These are phyloP conservation scores for Malassezia restricta DNA, from an alignment of 1,284 basidiomycete species.

Conservation along the genomic window DNA sequence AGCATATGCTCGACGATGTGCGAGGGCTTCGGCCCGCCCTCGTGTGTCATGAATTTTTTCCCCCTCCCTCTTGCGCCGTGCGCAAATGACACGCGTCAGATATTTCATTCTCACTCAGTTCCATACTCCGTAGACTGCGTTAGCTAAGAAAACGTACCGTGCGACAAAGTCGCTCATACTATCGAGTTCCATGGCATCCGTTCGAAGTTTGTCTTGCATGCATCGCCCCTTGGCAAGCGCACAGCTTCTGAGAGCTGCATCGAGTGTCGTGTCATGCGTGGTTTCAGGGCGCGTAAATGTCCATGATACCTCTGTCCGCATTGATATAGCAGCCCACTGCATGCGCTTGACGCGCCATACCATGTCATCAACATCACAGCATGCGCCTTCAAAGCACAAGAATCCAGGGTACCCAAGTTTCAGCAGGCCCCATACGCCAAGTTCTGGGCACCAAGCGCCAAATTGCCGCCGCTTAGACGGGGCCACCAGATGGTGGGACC, in stretches of 20 bases:
- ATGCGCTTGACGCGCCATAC: slow-evolving; percentile 17
- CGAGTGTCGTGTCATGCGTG: background rate
- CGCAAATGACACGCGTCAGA: slow-evolving; percentile 15
- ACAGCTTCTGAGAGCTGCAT: slow-evolving; percentile 1
- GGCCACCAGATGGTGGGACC: slow-evolving; percentile 18
- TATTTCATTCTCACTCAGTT: slow-evolving; percentile 9
- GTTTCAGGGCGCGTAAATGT: background rate
- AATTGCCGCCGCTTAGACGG: slow-evolving; percentile 20
- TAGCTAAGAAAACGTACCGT: slow-evolving; percentile 1
- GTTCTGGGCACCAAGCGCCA: slow-evolving; percentile 17
- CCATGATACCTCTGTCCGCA: slow-evolving; percentile 8
- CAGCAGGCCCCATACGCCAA: slow-evolving; percentile 17
- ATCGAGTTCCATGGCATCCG: background rate
- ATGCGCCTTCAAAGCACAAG: slow-evolving; percentile 18
- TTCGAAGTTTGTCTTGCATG: background rate
- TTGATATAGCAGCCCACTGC: slow-evolving; percentile 15
- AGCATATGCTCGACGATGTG: slow-evolving; percentile 9
- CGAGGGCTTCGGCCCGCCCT: slow-evolving; percentile 13
- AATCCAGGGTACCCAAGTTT: slow-evolving; percentile 22
- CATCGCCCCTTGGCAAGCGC: background rate
- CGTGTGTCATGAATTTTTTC: slow-evolving; percentile 12
- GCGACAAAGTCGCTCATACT: slow-evolving; percentile 11
- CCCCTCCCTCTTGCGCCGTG: slow-evolving; percentile 1
- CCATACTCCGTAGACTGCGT: slow-evolving; percentile 3
- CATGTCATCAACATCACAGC: slow-evolving; percentile 19